Evolutionary conservation across 2,329 filamentous ascomycete species (phyloP).

Genomic region (Stachybotrys chartarum): DNA sequence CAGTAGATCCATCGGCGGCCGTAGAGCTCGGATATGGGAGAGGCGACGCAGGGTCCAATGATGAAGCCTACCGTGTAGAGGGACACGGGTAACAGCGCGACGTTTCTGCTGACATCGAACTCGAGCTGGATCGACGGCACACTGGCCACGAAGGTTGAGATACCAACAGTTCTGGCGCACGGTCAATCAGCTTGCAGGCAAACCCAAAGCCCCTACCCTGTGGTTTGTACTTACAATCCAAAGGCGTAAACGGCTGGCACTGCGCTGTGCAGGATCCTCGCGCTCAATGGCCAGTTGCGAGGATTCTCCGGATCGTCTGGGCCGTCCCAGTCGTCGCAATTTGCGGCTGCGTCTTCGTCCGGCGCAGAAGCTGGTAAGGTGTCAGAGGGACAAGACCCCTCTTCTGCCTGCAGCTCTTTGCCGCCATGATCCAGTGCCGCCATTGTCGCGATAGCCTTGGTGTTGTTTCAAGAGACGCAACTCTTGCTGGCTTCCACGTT

Average conservation of each 20-base stretch:
- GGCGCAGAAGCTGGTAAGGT: too few relatives aligned
- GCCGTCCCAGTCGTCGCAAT: not conserved
- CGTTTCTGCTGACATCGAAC: not conserved
- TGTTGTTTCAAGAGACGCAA: too few relatives aligned
- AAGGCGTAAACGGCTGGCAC: not conserved
- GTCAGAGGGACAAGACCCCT: too few relatives aligned
- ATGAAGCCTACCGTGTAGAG: not conserved
- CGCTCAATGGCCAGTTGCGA: not conserved
- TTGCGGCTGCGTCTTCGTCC: too few relatives aligned
- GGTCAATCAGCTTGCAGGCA: not conserved
- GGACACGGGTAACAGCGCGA: not conserved
- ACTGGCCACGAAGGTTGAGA: not conserved
- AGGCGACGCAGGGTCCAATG: not conserved
- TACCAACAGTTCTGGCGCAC: not conserved
- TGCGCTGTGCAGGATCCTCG: not conserved
- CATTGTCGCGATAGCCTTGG: too few relatives aligned
- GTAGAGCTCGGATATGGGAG: not conserved
- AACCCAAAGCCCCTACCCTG: not conserved
- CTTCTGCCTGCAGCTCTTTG: too few relatives aligned
- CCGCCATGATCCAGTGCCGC: too few relatives aligned
- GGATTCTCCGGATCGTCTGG: conserved; percentile 1
- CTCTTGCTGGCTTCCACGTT: too few relatives aligned
- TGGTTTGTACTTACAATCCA: not conserved
- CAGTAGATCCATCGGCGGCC: not conserved
- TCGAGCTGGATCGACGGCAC: not conserved